Evolutionary conservation across 2,329 filamentous ascomycete species (phyloP).

Genomic region (Penicillium aurantiogriseum): DNA sequence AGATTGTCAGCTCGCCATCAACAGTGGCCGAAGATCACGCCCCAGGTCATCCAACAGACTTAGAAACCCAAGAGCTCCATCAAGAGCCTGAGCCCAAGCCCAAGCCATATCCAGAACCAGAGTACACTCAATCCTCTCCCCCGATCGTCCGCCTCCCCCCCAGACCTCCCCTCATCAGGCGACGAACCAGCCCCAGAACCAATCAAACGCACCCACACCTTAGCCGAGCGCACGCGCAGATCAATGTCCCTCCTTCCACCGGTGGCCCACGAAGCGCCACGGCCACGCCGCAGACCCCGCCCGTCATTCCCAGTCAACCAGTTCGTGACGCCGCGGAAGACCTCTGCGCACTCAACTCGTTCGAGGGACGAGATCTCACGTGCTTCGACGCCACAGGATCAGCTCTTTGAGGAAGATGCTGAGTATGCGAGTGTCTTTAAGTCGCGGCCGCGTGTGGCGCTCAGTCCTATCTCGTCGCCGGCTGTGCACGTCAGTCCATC

Average conservation of each 20-base stretch:
- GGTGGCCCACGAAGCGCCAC: slow-evolving; percentile 25
- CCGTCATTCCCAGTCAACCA: slow-evolving; percentile 54
- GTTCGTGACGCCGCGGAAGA: slow-evolving; percentile 53
- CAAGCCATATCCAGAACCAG: slow-evolving; percentile 2
- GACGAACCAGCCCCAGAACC: slow-evolving; percentile 17
- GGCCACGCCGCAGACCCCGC: slow-evolving; percentile 27
- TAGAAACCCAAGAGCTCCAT: neutral
- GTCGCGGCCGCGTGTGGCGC: slow-evolving; percentile 75
- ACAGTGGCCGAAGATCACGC: neutral
- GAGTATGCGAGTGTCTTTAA: slow-evolving; percentile 84
- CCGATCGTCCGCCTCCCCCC: slow-evolving; percentile 15
- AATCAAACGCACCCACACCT: slow-evolving; percentile 40
- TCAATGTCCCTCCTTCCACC: slow-evolving; percentile 68
- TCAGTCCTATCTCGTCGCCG: slow-evolving; percentile 61
- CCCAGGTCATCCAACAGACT: neutral
- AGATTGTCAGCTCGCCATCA: neutral
- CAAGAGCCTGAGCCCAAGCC: neutral
- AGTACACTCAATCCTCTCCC: slow-evolving; percentile 6
- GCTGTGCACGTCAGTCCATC: slow-evolving; percentile 37
- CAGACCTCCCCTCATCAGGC: slow-evolving; percentile 6
- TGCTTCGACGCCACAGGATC: slow-evolving; percentile 59
- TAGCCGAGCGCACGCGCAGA: slow-evolving; percentile 76
- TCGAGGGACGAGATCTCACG: slow-evolving; percentile 22
- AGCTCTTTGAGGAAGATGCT: slow-evolving; percentile 66
- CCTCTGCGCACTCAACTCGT: slow-evolving; percentile 15